Evolutionary conservation across 805 yeast genomes (phyloP), one percentile per base, ranked within the genome.

Genomic region (Clavispora fructus): DNA sequence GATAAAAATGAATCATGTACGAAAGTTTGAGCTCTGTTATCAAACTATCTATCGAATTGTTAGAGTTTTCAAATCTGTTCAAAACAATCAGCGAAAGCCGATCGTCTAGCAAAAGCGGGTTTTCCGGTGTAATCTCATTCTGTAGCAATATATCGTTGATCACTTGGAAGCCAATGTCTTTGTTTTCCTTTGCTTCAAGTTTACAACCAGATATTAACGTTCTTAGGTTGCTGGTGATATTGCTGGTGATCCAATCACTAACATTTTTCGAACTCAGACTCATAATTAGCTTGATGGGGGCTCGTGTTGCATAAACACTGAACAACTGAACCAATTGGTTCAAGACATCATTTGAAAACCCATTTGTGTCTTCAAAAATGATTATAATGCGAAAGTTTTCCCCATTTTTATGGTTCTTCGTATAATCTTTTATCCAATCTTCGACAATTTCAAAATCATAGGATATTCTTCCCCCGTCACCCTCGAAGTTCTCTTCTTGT

Each of bases 1-100:
- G 73, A 52, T 69, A 71, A 50, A 66, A 71, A 47, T 68, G 65
- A 19, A 67, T 67, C 73, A 70, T 67, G 50, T 67, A 64, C 38
- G 65, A 50, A 35, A 71, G 47, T 44, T 67, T 68, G 37, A 71
- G 57, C 48, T 68, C 71, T 4, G 71, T 58, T 13, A 69, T 60
- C 41, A 71, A 57, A 30, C 63, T 55, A 48, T 71, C 75, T 41
- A 71, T 68, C 11, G 75, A 71, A 47, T 69, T 70, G 52, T 69
- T 70, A 31, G 71, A 58, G 49, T 64, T 61, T 40, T 64, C 62
- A 44, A 70, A 71, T 33, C 77, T 51, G 35, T 57, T 57, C 35
- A 66, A 52, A 12, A 71, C 55, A 10, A 69, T 62, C 54, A 57
- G 57, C 31, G 63, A 51, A 33, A 60, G 48, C 25, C 46, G 53